A percentile compares a stretch with the other conserved stretches of the same genome.
Evolutionary conservation across 352 stramenopile species (phyloP).

Genomic region (Globisporangium acanthophoron): DNA sequence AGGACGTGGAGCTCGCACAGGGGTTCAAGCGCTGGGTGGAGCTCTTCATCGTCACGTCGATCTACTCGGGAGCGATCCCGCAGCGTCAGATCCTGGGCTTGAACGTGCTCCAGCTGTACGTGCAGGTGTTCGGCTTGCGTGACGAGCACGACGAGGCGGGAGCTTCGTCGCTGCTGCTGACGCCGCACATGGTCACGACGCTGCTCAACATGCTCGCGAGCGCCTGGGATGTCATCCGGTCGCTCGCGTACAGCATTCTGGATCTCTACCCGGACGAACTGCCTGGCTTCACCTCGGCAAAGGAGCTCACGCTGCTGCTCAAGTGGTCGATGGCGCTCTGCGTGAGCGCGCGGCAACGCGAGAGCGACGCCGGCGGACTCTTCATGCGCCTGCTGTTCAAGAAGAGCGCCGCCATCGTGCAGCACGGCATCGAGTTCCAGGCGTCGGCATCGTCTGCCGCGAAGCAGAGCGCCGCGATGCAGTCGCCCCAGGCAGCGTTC

Average conservation of each 20-base stretch:
- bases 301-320: constrained; percentile 39
- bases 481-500: constrained; percentile 33
- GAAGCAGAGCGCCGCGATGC: constrained; percentile 1
- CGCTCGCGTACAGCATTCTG: constrained; percentile 57
- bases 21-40: constrained; percentile 67
- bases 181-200: constrained; percentile 55
- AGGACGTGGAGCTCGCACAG: constrained; percentile 29
- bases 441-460: not conserved
- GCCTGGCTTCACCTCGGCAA: constrained; percentile 43
- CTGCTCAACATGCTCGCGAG: constrained; percentile 78
- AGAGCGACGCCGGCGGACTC: constrained; percentile 82
- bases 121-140: constrained; percentile 64
- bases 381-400: constrained; percentile 82
- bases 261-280: constrained; percentile 63
- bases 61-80: constrained; percentile 62
- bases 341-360: constrained; percentile 66
- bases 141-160: not conserved
- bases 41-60: constrained; percentile 51
- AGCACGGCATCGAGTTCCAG: constrained; percentile 28
- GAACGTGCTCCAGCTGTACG: constrained; percentile 62
- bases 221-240: constrained; percentile 74
- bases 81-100: constrained; percentile 69
- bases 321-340: constrained; percentile 72
- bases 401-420: constrained; percentile 41
- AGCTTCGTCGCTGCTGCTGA: constrained; percentile 30